Conservation (phyloP, 345 rosid species). For the Gossypium thurberi region DNA sequence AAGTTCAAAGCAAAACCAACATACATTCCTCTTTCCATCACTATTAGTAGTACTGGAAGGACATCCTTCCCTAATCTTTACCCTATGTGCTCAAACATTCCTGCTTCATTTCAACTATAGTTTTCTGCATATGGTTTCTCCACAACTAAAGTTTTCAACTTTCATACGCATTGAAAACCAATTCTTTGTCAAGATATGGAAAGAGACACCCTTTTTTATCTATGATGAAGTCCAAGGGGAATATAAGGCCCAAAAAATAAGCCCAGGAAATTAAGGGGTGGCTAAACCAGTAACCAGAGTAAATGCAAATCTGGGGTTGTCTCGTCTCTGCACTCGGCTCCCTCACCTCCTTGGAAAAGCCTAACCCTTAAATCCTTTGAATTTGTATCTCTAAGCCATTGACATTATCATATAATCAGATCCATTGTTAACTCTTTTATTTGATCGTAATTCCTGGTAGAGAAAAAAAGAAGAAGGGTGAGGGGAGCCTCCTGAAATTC, state of each 20-base stretch:
- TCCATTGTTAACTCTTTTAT: slow-evolving; percentile 1
- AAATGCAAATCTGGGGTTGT: slow-evolving; percentile 16
- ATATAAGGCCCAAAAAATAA: background rate
- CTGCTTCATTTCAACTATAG: background rate
- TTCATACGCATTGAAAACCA: background rate
- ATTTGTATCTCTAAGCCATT: background rate
- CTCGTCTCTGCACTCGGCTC: background rate
- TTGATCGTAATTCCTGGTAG: background rate
- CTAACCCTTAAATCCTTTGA: background rate
- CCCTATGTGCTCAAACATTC: background rate
- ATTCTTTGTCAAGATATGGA: background rate
- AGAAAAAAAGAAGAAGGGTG: background rate
- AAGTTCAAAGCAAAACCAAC: background rate
- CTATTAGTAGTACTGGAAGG: background rate
- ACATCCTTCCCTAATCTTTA: no score
- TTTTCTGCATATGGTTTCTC: background rate
- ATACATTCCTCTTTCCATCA: background rate
- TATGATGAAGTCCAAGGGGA: background rate
- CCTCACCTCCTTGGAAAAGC: background rate
- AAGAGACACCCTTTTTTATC: no score
- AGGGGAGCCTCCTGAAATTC: background rate
- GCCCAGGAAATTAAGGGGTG: background rate
- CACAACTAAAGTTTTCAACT: background rate
- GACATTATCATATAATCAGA: slow-evolving; percentile 5
- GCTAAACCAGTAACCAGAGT: slow-evolving; percentile 7